Evolutionary conservation across 1,139 yeast genomes (phyloP).

Genomic region (Sugiyamaella paludigena): DNA sequence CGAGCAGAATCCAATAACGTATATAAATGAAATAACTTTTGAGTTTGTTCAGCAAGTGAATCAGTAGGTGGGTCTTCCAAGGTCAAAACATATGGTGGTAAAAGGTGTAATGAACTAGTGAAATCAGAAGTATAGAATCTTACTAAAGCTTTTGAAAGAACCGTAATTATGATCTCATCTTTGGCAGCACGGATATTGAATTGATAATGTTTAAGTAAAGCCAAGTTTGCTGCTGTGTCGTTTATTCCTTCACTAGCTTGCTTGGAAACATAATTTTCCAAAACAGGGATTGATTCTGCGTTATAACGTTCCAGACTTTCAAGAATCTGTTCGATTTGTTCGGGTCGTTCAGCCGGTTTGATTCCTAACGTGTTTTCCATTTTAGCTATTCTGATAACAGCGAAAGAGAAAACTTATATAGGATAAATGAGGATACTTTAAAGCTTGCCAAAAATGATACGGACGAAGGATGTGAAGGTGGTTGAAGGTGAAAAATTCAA

Average conservation of each 20-base stretch:
- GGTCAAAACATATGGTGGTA: constrained; percentile 43
- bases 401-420: too few species aligned
- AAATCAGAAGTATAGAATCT: constrained; percentile 46
- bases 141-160: constrained; percentile 44
- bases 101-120: constrained; percentile 44
- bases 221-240: constrained; percentile 47
- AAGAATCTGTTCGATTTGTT: constrained; percentile 39
- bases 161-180: constrained; percentile 42
- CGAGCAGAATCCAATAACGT: constrained; percentile 40
- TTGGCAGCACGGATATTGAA: constrained; percentile 39
- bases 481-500: too few species aligned
- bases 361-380: constrained; percentile 36
- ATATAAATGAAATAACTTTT: constrained; percentile 40
- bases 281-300: constrained; percentile 42
- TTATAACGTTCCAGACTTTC: constrained; percentile 46
- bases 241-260: constrained; percentile 42
- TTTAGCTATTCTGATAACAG: too few species aligned
- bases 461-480: too few species aligned
- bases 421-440: too few species aligned
- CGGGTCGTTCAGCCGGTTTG: constrained; percentile 42
- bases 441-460: too few species aligned
- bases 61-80: constrained; percentile 28
- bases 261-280: constrained; percentile 43
- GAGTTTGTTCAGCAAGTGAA: constrained; percentile 37
- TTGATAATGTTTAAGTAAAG: constrained; percentile 46